These are phyloP conservation scores for Gossypium trilobum DNA, from an alignment of 441 rosid species.

Conservation along the genomic window DNA sequence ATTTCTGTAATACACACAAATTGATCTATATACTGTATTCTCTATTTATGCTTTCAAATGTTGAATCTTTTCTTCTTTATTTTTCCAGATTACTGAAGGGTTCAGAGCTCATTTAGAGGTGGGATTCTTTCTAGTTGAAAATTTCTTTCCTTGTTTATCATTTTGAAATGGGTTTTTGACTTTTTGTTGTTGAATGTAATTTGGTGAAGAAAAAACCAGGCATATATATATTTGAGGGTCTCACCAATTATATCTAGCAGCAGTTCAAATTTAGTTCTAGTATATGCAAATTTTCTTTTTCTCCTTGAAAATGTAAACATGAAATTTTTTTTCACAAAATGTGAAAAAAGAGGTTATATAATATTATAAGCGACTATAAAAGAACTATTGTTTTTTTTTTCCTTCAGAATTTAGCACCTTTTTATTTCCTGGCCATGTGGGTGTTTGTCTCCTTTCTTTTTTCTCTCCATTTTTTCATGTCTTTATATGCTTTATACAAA, in stretches of 20 bases:
- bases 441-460: constrained; percentile 6
- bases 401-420: not conserved
- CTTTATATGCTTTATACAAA: constrained; percentile 23
- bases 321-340: constrained; percentile 23
- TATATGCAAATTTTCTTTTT: not conserved
- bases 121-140: constrained; percentile 27
- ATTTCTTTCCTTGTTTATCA: constrained; percentile 13
- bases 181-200: constrained; percentile 11
- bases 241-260: not conserved
- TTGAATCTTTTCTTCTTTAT: not conserved
- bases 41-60: not conserved
- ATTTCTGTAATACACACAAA: not conserved
- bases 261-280: not conserved
- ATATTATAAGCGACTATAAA: not conserved
- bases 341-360: constrained; percentile 17
- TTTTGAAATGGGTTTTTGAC: constrained; percentile 6
- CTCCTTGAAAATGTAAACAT: constrained; percentile 11
- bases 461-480: constrained; percentile 15
- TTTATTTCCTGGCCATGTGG: constrained; percentile 15
- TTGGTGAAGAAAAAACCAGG: constrained; percentile 21
- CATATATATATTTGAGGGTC: not conserved
- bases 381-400: constrained; percentile 14
- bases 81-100: constrained; percentile 44
- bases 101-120: constrained; percentile 25
- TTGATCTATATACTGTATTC: not conserved